Evolutionary conservation across 2,329 filamentous ascomycete species (phyloP), one percentile per base, ranked within the genome.

Genomic region (Colletotrichum musae): DNA sequence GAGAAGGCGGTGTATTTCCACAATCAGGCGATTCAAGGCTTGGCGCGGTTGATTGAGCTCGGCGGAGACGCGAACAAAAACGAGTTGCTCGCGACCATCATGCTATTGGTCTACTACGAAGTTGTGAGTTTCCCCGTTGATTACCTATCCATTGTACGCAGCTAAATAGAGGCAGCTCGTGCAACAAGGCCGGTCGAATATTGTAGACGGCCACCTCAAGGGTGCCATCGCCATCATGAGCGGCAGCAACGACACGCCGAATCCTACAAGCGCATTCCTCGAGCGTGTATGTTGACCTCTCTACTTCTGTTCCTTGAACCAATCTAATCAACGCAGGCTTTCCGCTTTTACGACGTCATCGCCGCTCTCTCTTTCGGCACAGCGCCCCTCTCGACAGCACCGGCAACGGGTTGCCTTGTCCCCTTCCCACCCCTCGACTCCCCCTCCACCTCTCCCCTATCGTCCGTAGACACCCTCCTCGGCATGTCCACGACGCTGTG

Each of bases 281-380:
- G 88, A 90, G 77, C 82, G 89, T 15, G 89, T 90, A 80, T 72
- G 32, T 36, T 36, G 71, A 6, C 36, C 6, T 21, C 6, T n/a
- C 1, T n/a, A 21, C 12, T 13, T 32, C 32, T 6, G 32, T 54
- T 13, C 10, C 24, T 28, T 6, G 2, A 7, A 18, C 41, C 3
- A 24, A 5, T 16, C n/a, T 43, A n/a, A 50, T 26, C 7, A 13
- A 13, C 5, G 21, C 63, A 91, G 88, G 88, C 88, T 1, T 91
- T 91, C 72, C 85, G 87, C 6, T 91, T 91, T 73, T 91, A 91
- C 77, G 89, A 91, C 74, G 89, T 91, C 24, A 91, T 91, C 64
- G 86, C 88, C 6, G 88, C 89, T 1, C 79, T 91, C 36, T 91
- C 89, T 0, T 84, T 90, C 58, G 88, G 88, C 63, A 89, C 86